A percentile compares a stretch with the other conserved stretches of the same genome.
Evolutionary conservation across 208 protist species (phyloP).

Genomic region (Naegleria gruberi): DNA sequence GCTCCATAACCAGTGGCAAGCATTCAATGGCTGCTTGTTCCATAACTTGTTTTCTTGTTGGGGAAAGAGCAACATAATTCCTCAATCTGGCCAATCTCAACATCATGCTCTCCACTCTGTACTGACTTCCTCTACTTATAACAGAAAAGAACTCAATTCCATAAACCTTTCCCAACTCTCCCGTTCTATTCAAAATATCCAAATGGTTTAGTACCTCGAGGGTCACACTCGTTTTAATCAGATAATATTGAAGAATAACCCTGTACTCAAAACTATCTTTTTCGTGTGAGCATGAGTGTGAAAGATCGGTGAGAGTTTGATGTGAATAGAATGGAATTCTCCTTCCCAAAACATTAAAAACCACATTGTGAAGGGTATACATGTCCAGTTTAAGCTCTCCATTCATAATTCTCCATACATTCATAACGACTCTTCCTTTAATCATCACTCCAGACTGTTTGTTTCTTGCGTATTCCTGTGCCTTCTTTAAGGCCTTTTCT

Average conservation of each 20-base stretch:
- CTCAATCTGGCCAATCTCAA: conserved; percentile 30
- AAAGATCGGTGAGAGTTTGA: conserved; percentile 42
- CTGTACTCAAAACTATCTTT: not conserved
- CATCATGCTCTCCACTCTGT: conserved; percentile 42
- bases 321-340: conserved; percentile 30
- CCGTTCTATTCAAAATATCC: conserved; percentile 49
- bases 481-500: conserved; percentile 48
- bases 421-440: conserved; percentile 51
- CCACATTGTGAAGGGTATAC: conserved; percentile 51
- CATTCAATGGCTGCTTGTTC: conserved; percentile 29
- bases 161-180: conserved; percentile 60
- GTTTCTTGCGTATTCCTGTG: not conserved
- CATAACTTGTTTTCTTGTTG: conserved; percentile 32
- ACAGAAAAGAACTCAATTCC: conserved; percentile 44
- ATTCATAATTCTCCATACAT: conserved; percentile 57
- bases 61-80: conserved; percentile 38
- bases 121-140: conserved; percentile 38
- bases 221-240: not conserved
- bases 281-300: not conserved
- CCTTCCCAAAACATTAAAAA: conserved; percentile 43
- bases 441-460: conserved; percentile 43
- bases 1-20: conserved; percentile 42
- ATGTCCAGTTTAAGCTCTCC: conserved; percentile 47
- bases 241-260: conserved; percentile 22
- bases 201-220: conserved; percentile 47